Conservation (phyloP, 208 protist species). For the Trypanosoma lewisi region DNA sequence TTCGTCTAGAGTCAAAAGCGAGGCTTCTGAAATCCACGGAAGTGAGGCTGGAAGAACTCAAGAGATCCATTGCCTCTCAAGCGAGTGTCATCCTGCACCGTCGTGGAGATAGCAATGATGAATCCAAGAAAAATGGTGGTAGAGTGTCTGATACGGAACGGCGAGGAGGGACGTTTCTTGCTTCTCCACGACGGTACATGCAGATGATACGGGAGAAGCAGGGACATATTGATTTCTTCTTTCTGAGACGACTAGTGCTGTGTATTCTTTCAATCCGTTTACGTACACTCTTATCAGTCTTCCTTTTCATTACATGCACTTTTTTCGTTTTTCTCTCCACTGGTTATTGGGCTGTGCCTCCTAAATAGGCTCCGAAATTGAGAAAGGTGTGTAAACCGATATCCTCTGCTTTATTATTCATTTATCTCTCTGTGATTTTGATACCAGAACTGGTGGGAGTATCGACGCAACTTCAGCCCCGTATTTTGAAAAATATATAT, state of each 20-base stretch:
- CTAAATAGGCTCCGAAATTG: no score
- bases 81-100: conserved; percentile 50
- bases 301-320: conserved; percentile 3
- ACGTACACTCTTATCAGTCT: conserved; percentile 4
- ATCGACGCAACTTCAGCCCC: no score
- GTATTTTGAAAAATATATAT: no score
- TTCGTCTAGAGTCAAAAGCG: conserved; percentile 27
- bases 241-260: neutral
- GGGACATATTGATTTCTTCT: neutral
- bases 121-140: neutral
- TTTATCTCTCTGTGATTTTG: conserved; percentile 14
- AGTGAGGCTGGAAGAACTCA: conserved; percentile 53
- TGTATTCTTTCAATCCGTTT: conserved; percentile 10
- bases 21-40: conserved; percentile 46
- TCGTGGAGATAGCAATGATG: conserved; percentile 16
- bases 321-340: conserved; percentile 9
- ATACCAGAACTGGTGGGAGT: no score
- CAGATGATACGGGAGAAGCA: conserved; percentile 21
- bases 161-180: neutral
- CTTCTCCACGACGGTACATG: conserved; percentile 9
- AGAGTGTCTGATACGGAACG: conserved; percentile 4
- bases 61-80: conserved; percentile 56
- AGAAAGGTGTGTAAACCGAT: no score
- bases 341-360: neutral
- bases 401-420: neutral